Evolutionary conservation across 257 asterid genomes (phyloP).

Genomic region (Scutellaria baicalensis): DNA sequence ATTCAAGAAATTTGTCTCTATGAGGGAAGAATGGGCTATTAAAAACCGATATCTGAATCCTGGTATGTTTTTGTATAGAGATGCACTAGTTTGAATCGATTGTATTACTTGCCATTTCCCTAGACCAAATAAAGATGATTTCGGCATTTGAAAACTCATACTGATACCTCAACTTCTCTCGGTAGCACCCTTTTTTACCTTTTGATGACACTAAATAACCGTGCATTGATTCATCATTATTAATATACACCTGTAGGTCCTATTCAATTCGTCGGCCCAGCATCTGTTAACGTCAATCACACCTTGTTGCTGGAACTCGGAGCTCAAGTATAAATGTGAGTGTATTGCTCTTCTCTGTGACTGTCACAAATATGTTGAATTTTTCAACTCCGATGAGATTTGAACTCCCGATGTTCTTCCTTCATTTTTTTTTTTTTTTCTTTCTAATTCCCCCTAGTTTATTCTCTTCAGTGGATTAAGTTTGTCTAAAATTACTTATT

Average conservation of each 20-base stretch:
- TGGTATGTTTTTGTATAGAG: conserved; percentile 32
- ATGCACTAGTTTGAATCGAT: neutral
- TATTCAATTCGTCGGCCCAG: conserved; percentile 82
- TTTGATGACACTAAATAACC: no score
- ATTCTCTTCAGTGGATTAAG: neutral
- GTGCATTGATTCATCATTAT: neutral
- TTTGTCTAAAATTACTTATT: neutral
- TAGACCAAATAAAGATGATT: neutral
- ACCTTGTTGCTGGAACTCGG: conserved; percentile 82
- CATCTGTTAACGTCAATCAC: conserved; percentile 57
- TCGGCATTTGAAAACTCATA: neutral
- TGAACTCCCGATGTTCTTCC: neutral
- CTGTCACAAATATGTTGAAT: neutral
- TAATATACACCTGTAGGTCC: conserved; percentile 48
- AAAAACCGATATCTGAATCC: conserved; percentile 80
- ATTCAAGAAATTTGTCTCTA: conserved; percentile 72
- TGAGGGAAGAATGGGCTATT: conserved; percentile 84
- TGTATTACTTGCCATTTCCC: neutral
- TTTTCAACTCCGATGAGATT: neutral
- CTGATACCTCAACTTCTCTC: neutral
- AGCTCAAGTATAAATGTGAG: conserved; percentile 18
- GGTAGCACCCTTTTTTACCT: no score
- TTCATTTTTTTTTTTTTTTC: neutral
- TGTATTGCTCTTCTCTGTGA: neutral
- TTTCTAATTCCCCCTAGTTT: no score